phyloP scores from a whole-genome alignment of 495 filamentous ascomycete genomes.

The Talaromyces adpressus region DNA sequence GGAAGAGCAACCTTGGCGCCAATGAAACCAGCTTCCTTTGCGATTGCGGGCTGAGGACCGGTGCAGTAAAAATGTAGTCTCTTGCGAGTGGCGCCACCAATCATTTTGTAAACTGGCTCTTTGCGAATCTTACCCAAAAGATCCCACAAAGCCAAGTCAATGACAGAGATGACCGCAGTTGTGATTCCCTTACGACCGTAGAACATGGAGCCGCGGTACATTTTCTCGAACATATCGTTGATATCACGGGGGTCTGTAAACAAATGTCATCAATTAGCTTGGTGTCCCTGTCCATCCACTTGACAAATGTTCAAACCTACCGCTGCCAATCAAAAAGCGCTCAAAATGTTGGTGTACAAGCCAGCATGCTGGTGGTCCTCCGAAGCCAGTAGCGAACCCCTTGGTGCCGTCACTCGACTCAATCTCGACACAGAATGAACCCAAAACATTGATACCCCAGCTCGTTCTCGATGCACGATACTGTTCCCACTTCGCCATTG shows the following conservation, averaged over 20 bases:
- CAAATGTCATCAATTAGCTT: neutral
- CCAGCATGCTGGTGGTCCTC: constrained; percentile 90
- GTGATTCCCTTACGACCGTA: constrained; percentile 89
- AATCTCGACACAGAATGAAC: constrained; percentile 89
- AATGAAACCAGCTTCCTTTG: constrained; percentile 77
- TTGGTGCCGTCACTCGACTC: constrained; percentile 83
- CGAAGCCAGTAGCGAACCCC: constrained; percentile 89
- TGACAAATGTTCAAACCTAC: constrained; percentile 21
- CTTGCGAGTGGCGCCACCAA: constrained; percentile 76
- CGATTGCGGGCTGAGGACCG: constrained; percentile 70
- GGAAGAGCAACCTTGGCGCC: constrained; percentile 85
- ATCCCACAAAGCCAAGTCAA: constrained; percentile 90
- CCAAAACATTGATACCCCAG: constrained; percentile 93
- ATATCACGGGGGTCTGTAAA: constrained; percentile 70
- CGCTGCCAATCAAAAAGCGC: constrained; percentile 77
- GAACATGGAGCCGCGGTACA: constrained; percentile 94
- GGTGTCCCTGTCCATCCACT: neutral
- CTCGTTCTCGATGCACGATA: constrained; percentile 82
- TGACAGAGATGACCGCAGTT: constrained; percentile 85
- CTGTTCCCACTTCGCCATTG: constrained; percentile 81
- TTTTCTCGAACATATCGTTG: constrained; percentile 85
- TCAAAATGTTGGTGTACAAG: constrained; percentile 85
- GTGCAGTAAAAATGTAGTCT: constrained; percentile 90
- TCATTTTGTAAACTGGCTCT: constrained; percentile 91
- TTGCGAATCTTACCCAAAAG: constrained; percentile 80